Evolutionary conservation across 768 basidiomycete species (phyloP).

Genomic region (Boletus sp.): DNA sequence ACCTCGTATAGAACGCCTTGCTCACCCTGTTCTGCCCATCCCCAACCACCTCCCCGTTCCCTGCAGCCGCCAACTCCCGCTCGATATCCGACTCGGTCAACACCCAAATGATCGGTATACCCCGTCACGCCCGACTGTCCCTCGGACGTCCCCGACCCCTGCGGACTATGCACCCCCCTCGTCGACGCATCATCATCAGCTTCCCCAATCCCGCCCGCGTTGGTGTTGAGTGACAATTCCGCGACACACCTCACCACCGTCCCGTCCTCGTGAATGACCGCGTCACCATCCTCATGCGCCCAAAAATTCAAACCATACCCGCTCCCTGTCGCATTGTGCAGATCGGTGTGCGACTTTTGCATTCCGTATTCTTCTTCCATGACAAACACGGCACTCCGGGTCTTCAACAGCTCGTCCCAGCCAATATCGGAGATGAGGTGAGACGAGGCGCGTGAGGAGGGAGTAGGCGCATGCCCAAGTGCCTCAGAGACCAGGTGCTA

Average conservation of each 20-base stretch:
- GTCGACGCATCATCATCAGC: conserved; percentile 73
- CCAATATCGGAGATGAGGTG: conserved; percentile 94
- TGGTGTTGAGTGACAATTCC: neutral
- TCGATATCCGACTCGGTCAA: conserved; percentile 68
- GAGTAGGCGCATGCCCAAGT: conserved; percentile 96
- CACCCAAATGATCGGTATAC: conserved; percentile 74
- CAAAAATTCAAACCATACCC: conserved; percentile 19
- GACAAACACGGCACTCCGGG: conserved; percentile 92
- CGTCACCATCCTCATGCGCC: conserved; percentile 17
- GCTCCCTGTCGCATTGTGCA: conserved; percentile 38
- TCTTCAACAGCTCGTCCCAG: conserved; percentile 97
- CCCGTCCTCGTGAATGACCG: conserved; percentile 66
- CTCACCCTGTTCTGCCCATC: too few relatives aligned
- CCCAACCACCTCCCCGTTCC: conserved; percentile 21
- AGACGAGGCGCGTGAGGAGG: conserved; percentile 85
- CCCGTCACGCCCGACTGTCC: conserved; percentile 6
- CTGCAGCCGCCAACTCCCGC: conserved; percentile 35
- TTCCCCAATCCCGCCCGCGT: conserved; percentile 1
- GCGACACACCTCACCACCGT: conserved; percentile 36
- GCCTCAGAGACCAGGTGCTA: conserved; percentile 90
- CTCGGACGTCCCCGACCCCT: conserved; percentile 29
- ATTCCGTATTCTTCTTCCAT: conserved; percentile 99
- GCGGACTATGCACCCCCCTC: conserved; percentile 48
- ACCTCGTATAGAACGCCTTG: too few relatives aligned
- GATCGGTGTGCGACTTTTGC: conserved; percentile 84